Evolutionary conservation across 129 eudicot species (phyloP).

Genomic region (Scalesia atractyloides): DNA sequence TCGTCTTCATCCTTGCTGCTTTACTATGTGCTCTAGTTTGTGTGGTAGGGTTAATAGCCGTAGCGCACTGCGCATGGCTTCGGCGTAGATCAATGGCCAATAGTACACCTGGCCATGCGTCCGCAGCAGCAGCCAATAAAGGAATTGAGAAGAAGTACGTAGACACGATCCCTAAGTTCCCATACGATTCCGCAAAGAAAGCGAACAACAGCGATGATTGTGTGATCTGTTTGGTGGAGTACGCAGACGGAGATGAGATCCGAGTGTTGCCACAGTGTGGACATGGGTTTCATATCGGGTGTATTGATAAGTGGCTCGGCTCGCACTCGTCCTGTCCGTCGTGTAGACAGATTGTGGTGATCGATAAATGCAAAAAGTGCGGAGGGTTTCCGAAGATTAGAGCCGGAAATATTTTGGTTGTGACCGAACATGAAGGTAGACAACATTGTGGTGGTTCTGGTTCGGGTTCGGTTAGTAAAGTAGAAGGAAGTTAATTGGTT

Average conservation of each 20-base stretch:
- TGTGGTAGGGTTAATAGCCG: neutral
- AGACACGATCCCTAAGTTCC: constrained; percentile 4
- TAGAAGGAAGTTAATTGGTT: too few relatives aligned
- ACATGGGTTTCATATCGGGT: too few relatives aligned
- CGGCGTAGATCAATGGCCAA: neutral
- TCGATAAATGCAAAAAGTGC: neutral
- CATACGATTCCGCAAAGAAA: constrained; percentile 1
- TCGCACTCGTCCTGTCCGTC: neutral
- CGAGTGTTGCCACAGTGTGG: too few relatives aligned
- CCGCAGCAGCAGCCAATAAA: constrained; percentile 2
- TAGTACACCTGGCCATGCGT: neutral
- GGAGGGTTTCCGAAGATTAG: neutral
- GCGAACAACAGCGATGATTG: neutral
- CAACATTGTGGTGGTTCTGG: neutral
- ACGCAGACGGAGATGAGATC: too few relatives aligned
- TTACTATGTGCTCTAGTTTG: neutral
- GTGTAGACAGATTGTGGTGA: neutral
- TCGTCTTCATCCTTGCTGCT: neutral
- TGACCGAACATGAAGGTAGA: neutral
- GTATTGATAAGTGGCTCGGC: neutral
- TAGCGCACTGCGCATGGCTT: neutral
- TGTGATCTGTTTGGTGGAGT: neutral
- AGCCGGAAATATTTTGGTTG: neutral
- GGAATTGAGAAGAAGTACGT: constrained; percentile 12
- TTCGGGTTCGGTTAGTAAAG: neutral